A percentile compares a stretch with the other conserved stretches of the same genome.
These are phyloP conservation scores for Gamsiella multidivaricata DNA, from an alignment of 192 early-diverging fungal species.

Conservation along the genomic window DNA sequence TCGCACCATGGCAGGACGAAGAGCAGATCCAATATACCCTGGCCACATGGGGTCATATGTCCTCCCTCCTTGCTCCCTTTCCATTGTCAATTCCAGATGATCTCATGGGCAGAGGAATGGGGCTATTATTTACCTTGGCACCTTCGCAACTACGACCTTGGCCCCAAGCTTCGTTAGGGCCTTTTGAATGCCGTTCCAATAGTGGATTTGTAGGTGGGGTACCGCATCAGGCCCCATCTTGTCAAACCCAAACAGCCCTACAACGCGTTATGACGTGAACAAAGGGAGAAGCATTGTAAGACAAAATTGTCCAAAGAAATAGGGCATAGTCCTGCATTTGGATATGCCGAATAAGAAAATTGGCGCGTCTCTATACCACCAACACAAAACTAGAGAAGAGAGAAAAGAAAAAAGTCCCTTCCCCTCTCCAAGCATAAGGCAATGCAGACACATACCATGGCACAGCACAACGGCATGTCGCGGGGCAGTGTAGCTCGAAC, in stretches of 20 bases:
- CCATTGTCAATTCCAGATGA: not conserved
- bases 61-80: not conserved
- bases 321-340: not conserved
- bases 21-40: no score
- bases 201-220: slow-evolving; percentile 87
- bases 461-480: slow-evolving; percentile 85
- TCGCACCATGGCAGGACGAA: no score
- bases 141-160: slow-evolving; percentile 82
- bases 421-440: no score
- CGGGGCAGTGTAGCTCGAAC: slow-evolving; percentile 77
- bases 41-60: not conserved
- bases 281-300: not conserved
- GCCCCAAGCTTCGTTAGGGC: slow-evolving; percentile 82
- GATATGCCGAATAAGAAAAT: not conserved
- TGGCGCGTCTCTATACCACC: not conserved
- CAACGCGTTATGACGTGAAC: no score
- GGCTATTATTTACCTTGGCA: slow-evolving; percentile 64
- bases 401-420: no score
- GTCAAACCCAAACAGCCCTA: slow-evolving; percentile 91
- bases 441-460: slow-evolving; percentile 67
- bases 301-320: not conserved
- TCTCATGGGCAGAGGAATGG: not conserved
- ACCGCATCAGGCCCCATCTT: slow-evolving; percentile 79
- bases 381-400: not conserved
- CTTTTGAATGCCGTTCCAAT: slow-evolving; percentile 85